phyloP scores from a whole-genome alignment of 345 rosid species.

The Corymbia maculata region DNA sequence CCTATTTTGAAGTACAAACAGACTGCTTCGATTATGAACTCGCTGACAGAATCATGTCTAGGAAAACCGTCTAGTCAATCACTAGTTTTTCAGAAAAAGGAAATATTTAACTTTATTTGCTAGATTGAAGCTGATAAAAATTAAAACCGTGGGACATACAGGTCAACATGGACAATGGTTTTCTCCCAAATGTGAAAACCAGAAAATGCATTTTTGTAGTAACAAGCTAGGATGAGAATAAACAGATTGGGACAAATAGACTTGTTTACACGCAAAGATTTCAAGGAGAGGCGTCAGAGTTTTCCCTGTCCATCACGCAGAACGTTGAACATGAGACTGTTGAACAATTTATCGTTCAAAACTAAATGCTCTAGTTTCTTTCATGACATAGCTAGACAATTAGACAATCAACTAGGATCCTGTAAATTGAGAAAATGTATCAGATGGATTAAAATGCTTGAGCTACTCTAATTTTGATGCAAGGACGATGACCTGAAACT shows the following conservation, averaged over 20 bases:
- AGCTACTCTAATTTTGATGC: background rate
- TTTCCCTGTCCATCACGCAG: background rate
- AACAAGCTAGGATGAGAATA: background rate
- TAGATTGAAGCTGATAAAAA: background rate
- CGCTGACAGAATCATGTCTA: background rate
- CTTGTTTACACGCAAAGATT: background rate
- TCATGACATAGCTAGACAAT: background rate
- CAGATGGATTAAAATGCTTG: background rate
- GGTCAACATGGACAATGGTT: background rate
- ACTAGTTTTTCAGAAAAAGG: background rate
- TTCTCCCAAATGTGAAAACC: background rate
- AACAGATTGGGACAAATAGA: background rate
- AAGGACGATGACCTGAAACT: background rate
- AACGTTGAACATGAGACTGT: background rate
- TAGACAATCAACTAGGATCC: background rate
- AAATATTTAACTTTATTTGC: background rate
- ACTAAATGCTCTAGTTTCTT: background rate
- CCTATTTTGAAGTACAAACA: background rate
- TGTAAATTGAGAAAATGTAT: background rate
- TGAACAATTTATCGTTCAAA: background rate
- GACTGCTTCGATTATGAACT: background rate
- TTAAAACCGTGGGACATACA: background rate
- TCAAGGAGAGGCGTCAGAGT: background rate
- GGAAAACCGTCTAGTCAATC: background rate
- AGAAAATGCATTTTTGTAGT: background rate